Base-by-base conservation (phyloP, 2,329 filamentous ascomycete species). In the Paecilomyces formosus region DNA sequence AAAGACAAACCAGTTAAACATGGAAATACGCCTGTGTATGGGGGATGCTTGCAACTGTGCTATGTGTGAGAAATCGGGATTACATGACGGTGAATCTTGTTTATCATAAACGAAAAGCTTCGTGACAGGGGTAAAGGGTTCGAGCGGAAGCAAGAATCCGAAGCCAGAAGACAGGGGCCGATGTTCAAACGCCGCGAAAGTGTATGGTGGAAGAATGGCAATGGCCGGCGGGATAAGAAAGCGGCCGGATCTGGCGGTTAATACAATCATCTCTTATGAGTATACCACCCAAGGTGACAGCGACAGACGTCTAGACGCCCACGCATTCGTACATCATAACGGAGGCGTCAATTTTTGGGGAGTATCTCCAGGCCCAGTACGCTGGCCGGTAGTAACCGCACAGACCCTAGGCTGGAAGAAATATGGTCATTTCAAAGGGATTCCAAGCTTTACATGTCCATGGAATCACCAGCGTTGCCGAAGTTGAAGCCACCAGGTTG, bases 401-500 rank as follows among this genome's bases (percentile, higher is more conserved):
- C 50, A 15, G 50, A 18, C 24, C 45, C 22, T 54, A 30, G 31
- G n/a, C 28, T 31, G 7, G 15, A 45, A 45, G 39, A 45, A 45
- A 45, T 15, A 53, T 51, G 58, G 18, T 60, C 11, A 24, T 56
- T 55, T 49, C 26, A 57, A 12, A 59, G 53, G 13, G 56, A 21
- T 49, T 59, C 60, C 53, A 52, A 56, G 33, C 54, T 76, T 83
- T 83, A 88, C 85, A 88, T 90, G 70, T 89, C 87, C 86, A 89
- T 89, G 49, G 84, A 85, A 70, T 89, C 87, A 64, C 81, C 84
- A 62, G 85, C 85, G 70, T 86, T 81, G 74, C 90, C 90, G 74
- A 99, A 99, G 85, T 90, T 96, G 85, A 97, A 99, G 72, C 89
- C 89, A 66, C 89, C 88, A 30, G 73, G 68, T 68, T 88, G 85